A percentile compares a stretch with the other conserved stretches of the same genome.
Conservation (phyloP, 2,329 filamentous ascomycete species). For the Exophiala phaeomuriformis region DNA sequence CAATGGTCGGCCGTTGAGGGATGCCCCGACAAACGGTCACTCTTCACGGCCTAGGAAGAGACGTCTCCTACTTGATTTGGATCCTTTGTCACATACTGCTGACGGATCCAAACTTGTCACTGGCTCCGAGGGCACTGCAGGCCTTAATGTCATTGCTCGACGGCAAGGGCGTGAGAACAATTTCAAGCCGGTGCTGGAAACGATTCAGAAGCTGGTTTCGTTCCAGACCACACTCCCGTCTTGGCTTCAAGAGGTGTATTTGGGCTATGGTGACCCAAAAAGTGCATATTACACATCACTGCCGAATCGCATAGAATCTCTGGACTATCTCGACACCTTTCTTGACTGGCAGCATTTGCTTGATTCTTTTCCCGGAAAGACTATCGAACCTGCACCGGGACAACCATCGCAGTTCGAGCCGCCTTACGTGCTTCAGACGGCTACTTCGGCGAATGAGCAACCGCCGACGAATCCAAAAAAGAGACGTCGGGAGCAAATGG, state of each 20-base stretch:
- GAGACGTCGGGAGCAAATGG: constrained; percentile 67
- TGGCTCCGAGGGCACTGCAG: constrained; percentile 70
- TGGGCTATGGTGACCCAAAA: constrained; percentile 92
- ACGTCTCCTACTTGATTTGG: constrained; percentile 72
- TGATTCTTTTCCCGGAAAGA: constrained; percentile 81
- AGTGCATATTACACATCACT: constrained; percentile 80
- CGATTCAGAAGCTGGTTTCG: constrained; percentile 76
- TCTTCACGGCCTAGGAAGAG: constrained; percentile 53
- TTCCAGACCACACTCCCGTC: constrained; percentile 78
- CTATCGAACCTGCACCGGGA: constrained; percentile 68
- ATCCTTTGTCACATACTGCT: constrained; percentile 66
- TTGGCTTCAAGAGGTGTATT: constrained; percentile 93
- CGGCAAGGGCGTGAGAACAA: constrained; percentile 88
- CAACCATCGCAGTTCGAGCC: constrained; percentile 69
- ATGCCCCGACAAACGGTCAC: constrained; percentile 59
- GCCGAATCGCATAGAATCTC: constrained; percentile 64
- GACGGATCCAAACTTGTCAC: constrained; percentile 61
- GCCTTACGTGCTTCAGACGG: constrained; percentile 74
- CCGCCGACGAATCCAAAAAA: constrained; percentile 64
- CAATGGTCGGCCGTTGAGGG: constrained; percentile 65
- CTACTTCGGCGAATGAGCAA: constrained; percentile 48
- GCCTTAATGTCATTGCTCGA: constrained; percentile 77
- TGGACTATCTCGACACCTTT: constrained; percentile 93
- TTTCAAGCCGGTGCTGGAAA: constrained; percentile 88
- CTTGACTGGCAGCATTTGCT: constrained; percentile 90